phyloP scores from a whole-genome alignment of 1,139 yeast species.

The Suhomyces bolitotheri region DNA sequence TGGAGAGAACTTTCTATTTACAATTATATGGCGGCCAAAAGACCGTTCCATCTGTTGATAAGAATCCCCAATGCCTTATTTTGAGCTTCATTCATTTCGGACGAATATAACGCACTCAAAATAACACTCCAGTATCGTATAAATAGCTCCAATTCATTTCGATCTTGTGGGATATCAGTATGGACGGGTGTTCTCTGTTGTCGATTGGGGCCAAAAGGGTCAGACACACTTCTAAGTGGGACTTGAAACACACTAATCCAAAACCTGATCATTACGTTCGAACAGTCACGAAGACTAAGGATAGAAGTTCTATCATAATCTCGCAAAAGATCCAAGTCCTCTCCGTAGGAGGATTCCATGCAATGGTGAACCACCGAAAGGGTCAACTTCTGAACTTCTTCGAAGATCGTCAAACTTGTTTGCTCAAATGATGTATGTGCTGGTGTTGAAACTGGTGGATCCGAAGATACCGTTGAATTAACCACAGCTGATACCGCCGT shows the following conservation, averaged over 20 bases:
- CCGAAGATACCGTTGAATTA: neutral
- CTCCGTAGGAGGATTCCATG: slow-evolving; percentile 59
- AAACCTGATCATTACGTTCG: slow-evolving; percentile 43
- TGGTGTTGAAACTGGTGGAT: neutral
- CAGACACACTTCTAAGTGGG: slow-evolving; percentile 26
- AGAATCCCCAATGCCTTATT: slow-evolving; percentile 39
- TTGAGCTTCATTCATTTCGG: slow-evolving; percentile 40
- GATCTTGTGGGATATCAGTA: slow-evolving; percentile 29
- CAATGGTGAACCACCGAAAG: slow-evolving; percentile 52
- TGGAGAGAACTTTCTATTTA: no score
- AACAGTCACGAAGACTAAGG: slow-evolving; percentile 41
- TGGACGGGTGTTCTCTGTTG: slow-evolving; percentile 23
- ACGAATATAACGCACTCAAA: slow-evolving; percentile 40
- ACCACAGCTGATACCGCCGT: neutral
- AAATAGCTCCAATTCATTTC: slow-evolving; percentile 38
- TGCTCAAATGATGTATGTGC: neutral
- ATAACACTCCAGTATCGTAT: slow-evolving; percentile 53
- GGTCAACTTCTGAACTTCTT: slow-evolving; percentile 45
- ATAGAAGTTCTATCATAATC: slow-evolving; percentile 45
- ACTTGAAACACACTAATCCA: slow-evolving; percentile 62
- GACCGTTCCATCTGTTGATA: slow-evolving; percentile 46
- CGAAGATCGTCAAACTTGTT: slow-evolving; percentile 15
- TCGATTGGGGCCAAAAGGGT: slow-evolving; percentile 30
- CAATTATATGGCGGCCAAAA: no score
- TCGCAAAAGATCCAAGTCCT: slow-evolving; percentile 49